These are phyloP conservation scores for Phytophthora fragariaefolia DNA, from an alignment of 352 stramenopile genomes.

Conservation along the genomic window DNA sequence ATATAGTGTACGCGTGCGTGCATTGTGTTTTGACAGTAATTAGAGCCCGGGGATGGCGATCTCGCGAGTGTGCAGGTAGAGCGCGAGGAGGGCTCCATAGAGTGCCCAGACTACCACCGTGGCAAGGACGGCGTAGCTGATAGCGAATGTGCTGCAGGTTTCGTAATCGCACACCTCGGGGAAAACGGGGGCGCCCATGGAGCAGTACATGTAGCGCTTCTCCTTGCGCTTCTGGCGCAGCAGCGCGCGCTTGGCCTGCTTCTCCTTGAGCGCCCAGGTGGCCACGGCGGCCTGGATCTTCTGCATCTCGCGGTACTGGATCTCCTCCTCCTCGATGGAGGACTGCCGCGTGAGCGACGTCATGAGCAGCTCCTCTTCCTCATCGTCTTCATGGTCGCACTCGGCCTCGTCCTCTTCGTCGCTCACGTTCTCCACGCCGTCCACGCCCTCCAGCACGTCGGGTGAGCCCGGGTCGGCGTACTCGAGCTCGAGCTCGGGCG, in stretches of 20 bases:
- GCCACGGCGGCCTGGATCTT: conserved; percentile 62
- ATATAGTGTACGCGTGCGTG: neutral
- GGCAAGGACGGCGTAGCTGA: conserved; percentile 51
- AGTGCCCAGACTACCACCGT: conserved; percentile 59
- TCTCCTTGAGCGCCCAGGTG: conserved; percentile 59
- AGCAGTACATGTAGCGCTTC: conserved; percentile 31
- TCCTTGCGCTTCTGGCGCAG: conserved; percentile 40
- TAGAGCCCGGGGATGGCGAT: neutral
- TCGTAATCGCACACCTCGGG: conserved; percentile 49
- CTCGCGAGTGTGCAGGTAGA: neutral
- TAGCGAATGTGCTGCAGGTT: conserved; percentile 49
- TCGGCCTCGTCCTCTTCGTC: conserved; percentile 50
- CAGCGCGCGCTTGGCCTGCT: conserved; percentile 44
- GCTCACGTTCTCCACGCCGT: conserved; percentile 45
- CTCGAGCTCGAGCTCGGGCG: conserved; percentile 25
- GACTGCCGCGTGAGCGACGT: conserved; percentile 43
- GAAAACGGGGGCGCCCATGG: conserved; percentile 36
- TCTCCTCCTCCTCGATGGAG: conserved; percentile 60
- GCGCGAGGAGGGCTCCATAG: neutral
- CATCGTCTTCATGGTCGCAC: conserved; percentile 39
- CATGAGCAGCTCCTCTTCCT: conserved; percentile 53
- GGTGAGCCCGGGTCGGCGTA: conserved; percentile 33
- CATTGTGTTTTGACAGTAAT: neutral
- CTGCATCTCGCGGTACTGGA: conserved; percentile 57
- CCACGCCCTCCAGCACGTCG: conserved; percentile 48